Evolutionary conservation across 805 yeast genomes (phyloP).

Genomic region (Lipomyces sp.): DNA sequence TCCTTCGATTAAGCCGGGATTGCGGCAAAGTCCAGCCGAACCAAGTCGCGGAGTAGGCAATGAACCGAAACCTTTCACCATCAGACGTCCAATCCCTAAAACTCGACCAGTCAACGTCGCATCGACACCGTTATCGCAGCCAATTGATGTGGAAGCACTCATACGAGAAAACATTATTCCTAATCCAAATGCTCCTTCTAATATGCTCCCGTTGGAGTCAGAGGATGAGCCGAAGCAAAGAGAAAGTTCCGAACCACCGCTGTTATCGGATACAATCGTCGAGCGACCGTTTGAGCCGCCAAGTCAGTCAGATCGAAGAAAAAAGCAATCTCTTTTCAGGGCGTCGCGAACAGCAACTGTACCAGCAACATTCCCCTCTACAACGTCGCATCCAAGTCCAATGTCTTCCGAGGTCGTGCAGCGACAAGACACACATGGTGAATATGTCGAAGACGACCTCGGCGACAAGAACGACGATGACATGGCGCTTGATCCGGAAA

Average conservation of each 20-base stretch:
- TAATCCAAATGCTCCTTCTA: not conserved
- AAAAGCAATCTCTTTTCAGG: constrained; percentile 18
- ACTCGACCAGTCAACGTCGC: not conserved
- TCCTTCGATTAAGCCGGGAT: not conserved
- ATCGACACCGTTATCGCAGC: constrained; percentile 9
- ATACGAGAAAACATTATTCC: constrained; percentile 19
- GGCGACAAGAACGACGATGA: constrained; percentile 35
- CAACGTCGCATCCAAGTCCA: not conserved
- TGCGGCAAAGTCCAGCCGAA: not conserved
- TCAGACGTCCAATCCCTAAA: not conserved
- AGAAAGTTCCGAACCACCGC: constrained; percentile 12
- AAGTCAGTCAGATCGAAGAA: not conserved
- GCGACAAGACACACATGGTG: constrained; percentile 6
- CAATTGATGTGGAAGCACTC: constrained; percentile 23
- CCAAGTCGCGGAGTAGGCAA: not conserved
- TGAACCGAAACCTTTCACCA: not conserved
- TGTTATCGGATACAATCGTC: constrained; percentile 29
- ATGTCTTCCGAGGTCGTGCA: not conserved
- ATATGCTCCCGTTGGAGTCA: not conserved
- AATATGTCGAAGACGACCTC: constrained; percentile 3
- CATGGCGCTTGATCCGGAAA: constrained; percentile 35
- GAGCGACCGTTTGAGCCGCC: constrained; percentile 26
- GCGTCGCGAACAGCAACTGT: not conserved
- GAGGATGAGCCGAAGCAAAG: constrained; percentile 15
- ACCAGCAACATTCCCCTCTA: not conserved